These are phyloP conservation scores for Candida sakaeoensis DNA, from an alignment of 805 yeast genomes.

Conservation along the genomic window DNA sequence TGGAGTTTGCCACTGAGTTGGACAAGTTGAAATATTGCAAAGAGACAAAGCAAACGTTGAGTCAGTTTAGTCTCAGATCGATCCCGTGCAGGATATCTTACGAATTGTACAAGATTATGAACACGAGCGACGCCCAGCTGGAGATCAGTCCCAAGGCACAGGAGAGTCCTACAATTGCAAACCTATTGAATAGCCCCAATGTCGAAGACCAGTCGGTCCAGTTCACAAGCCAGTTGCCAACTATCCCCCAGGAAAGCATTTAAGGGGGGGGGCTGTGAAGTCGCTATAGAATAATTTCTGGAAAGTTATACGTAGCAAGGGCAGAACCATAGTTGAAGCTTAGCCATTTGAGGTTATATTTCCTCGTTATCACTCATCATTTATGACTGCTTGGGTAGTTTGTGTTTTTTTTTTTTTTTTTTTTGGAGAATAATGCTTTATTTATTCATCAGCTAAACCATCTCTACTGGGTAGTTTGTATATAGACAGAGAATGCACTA, in stretches of 20 bases:
- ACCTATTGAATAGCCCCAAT: slow-evolving; percentile 11
- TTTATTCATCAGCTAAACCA: too few relatives aligned
- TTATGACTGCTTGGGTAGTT: too few relatives aligned
- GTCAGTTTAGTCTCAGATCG: slow-evolving; percentile 9
- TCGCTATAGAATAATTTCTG: too few relatives aligned
- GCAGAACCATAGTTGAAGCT: too few relatives aligned
- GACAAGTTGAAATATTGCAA: slow-evolving; percentile 9
- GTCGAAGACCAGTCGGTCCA: not conserved
- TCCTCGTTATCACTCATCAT: too few relatives aligned
- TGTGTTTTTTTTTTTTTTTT: too few relatives aligned
- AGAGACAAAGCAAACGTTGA: slow-evolving; percentile 11
- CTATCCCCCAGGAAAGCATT: not conserved
- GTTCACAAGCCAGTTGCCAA: not conserved
- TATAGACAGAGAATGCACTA: not conserved
- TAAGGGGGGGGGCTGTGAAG: too few relatives aligned
- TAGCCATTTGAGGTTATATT: too few relatives aligned
- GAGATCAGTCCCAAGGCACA: slow-evolving; percentile 7
- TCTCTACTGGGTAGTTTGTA: too few relatives aligned
- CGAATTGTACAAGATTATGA: slow-evolving; percentile 16
- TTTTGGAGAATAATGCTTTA: too few relatives aligned
- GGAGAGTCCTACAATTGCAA: slow-evolving; percentile 12
- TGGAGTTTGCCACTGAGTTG: slow-evolving; percentile 11
- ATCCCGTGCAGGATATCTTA: slow-evolving; percentile 17
- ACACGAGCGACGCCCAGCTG: not conserved
- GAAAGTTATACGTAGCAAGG: too few relatives aligned